These are phyloP conservation scores for Colletotrichum euphorbiae DNA, from an alignment of 2,329 filamentous ascomycete species.

Conservation along the genomic window DNA sequence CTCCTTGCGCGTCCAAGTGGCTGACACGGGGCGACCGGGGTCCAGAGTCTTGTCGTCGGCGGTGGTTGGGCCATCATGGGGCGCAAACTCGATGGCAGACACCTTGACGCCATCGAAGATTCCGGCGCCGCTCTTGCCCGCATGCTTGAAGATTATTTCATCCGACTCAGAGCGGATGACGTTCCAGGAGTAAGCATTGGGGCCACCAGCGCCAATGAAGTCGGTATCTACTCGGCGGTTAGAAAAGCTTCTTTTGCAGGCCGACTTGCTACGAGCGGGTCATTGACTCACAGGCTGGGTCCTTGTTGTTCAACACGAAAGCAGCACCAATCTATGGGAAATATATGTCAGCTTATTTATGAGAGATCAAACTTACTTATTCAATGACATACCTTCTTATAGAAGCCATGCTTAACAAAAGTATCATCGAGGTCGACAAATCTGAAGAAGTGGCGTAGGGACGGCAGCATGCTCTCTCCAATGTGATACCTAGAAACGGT, in stretches of 20 bases:
- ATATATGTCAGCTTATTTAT: no score
- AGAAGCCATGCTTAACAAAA: constrained; percentile 55
- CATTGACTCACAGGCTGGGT: no score
- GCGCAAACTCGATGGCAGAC: constrained; percentile 47
- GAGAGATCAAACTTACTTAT: neutral
- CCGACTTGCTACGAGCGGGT: no score
- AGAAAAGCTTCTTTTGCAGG: no score
- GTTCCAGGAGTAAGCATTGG: constrained; percentile 57
- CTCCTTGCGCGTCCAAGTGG: constrained; percentile 50
- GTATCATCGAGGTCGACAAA: constrained; percentile 57
- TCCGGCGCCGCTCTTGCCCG: constrained; percentile 48
- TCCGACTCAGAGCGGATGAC: constrained; percentile 60
- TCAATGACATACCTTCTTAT: constrained; percentile 49
- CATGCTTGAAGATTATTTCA: constrained; percentile 57
- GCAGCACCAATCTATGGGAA: neutral
- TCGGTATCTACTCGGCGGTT: constrained; percentile 42
- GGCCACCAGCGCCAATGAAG: constrained; percentile 54
- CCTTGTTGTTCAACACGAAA: neutral
- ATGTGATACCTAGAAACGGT: constrained; percentile 50
- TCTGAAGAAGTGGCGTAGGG: constrained; percentile 55
- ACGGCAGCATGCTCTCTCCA: constrained; percentile 52
- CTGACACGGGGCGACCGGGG: constrained; percentile 50
- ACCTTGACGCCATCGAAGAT: constrained; percentile 56
- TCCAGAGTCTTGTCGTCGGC: constrained; percentile 23
- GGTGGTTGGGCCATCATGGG: neutral